Evolutionary conservation across 805 yeast genomes (phyloP), one percentile per base, ranked within the genome.

Genomic region (Pichia thaimueangensis): DNA sequence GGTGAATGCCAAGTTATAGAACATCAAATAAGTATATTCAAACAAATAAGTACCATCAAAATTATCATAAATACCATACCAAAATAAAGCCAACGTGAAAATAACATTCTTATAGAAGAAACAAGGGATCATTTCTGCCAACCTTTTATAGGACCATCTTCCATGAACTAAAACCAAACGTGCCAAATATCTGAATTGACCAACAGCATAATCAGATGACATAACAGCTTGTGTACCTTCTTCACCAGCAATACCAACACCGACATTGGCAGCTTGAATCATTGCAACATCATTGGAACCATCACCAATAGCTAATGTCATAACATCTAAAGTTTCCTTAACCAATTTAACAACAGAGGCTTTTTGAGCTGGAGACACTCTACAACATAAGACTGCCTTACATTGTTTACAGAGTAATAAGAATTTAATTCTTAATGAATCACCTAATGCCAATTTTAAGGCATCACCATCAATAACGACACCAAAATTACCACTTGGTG

Each of bases 161-260:
- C 95, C 95, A 62, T 85, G 95, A 23, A 81, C 85, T 38, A 85
- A 61, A 9, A 85, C 63, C 47, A 85, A 65, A 51, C 85, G 73
- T 0, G 82, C 69, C 47, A 85, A 61, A 54, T 71, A 85, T 55
- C 93, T 73, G 62, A 85, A 85, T 59, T 85, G 95, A 20, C 91
- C 93, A 55, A 85, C 65, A 17, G 91, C 95, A 62, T 82, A 85
- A 65, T 85, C 95, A 1, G 91, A 80, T 21, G 88, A 80, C 94
- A 85, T 85, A 5, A 76, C 93, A 16, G 93, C 93, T 62, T 84
- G 93, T 47, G 93, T 69, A 57, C 95, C 95, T 68, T 85, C 95
- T 67, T 85, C 93, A 64, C 95, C 95, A 3, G 89, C 89, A 57
- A 85, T 85, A 65, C 95, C 95, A 43, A 85, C 84, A 55, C 95